Evolutionary conservation across 495 filamentous ascomycete species (phyloP).

Genomic region (Amphirosellinia nigrospora): DNA sequence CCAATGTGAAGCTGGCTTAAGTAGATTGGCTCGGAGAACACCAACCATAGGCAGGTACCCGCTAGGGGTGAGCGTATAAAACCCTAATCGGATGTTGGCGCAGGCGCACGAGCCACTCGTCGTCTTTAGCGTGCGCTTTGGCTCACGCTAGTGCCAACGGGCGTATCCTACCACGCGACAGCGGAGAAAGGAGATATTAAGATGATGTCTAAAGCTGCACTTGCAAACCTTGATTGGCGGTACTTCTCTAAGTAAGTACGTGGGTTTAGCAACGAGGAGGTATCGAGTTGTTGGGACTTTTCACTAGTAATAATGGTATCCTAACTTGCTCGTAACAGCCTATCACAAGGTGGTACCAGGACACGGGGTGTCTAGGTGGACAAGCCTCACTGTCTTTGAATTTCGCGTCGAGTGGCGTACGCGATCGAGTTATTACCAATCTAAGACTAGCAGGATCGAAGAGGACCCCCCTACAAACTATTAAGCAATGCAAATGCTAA

Average conservation of each 20-base stretch:
- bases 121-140: constrained; percentile 2
- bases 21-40: background rate
- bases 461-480: background rate
- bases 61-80: background rate
- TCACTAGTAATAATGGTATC: too few relatives aligned
- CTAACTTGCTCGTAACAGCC: too few relatives aligned
- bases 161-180: constrained; percentile 12
- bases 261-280: background rate
- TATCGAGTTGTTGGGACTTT: background rate
- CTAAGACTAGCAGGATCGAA: background rate
- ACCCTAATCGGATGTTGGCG: background rate
- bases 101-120: background rate
- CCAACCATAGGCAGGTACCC: constrained; percentile 15
- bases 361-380: too few relatives aligned
- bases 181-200: constrained; percentile 5
- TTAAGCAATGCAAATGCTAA: too few relatives aligned
- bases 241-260: background rate
- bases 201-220: background rate
- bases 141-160: background rate
- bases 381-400: background rate
- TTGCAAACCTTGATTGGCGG: background rate
- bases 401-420: background rate
- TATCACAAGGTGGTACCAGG: background rate
- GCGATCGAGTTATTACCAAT: constrained; percentile 2
- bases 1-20: background rate